A percentile compares a stretch with the other conserved stretches of the same genome.
Conservation (phyloP, 176 grass and related monocot species). For the Musa troglodytarum region DNA sequence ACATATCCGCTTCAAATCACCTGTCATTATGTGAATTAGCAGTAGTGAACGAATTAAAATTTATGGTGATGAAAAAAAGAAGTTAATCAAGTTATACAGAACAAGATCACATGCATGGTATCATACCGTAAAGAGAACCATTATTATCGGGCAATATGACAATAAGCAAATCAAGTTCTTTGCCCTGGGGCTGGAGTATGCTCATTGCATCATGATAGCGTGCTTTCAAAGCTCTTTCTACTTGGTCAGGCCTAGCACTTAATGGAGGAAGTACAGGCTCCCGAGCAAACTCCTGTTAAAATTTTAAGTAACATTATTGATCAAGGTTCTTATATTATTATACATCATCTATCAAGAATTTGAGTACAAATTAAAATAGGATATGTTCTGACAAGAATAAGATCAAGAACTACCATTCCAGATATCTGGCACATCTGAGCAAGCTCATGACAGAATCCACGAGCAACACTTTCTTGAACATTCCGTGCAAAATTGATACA, state of each 20-base stretch:
- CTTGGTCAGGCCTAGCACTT: background rate
- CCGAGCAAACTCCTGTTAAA: background rate
- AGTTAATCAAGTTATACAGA: no score
- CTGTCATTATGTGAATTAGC: slow-evolving; percentile 29
- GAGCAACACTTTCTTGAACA: slow-evolving; percentile 6
- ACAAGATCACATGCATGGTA: background rate
- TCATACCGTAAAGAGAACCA: slow-evolving; percentile 69
- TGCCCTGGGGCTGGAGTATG: background rate
- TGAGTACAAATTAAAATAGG: background rate
- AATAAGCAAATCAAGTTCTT: slow-evolving; percentile 2
- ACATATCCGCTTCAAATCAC: slow-evolving; percentile 89
- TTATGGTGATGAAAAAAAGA: no score
- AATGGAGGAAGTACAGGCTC: background rate
- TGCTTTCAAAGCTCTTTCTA: background rate
- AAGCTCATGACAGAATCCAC: background rate
- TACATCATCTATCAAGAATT: background rate
- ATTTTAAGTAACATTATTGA: no score
- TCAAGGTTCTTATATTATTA: no score
- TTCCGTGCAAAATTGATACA: slow-evolving; percentile 12
- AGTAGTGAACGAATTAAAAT: background rate
- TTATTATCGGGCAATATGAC: slow-evolving; percentile 72
- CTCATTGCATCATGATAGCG: background rate
- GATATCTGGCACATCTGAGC: slow-evolving; percentile 11
- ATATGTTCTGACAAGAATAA: background rate
- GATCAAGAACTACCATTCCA: slow-evolving; percentile 1